Evolutionary conservation across 768 basidiomycete species (phyloP).

Genomic region (Tephrocybe sp.): DNA sequence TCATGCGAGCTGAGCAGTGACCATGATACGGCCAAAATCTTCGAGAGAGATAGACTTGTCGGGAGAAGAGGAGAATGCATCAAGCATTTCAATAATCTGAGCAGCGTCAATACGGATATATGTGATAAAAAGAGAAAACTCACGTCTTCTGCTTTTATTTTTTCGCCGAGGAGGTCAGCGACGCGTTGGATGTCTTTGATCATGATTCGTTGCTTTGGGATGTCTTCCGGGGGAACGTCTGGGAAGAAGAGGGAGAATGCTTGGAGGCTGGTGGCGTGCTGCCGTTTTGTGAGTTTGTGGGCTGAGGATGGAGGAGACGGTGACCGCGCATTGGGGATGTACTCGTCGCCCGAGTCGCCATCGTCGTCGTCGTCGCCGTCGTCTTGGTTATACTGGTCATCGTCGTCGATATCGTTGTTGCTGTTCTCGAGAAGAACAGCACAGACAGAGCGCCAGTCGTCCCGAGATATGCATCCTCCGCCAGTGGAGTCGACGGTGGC

Average conservation of each 20-base stretch:
- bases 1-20: slow-evolving; percentile 47
- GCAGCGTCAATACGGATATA: neutral
- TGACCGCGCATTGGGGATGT: too few species aligned
- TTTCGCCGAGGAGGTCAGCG: slow-evolving; percentile 65
- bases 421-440: slow-evolving; percentile 69
- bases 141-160: slow-evolving; percentile 74
- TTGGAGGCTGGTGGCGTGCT: slow-evolving; percentile 50
- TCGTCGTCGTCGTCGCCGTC: slow-evolving; percentile 24
- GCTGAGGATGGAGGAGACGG: slow-evolving; percentile 6
- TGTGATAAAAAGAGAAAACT: slow-evolving; percentile 15
- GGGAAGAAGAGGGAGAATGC: slow-evolving; percentile 79
- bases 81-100: slow-evolving; percentile 78
- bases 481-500: slow-evolving; percentile 13
- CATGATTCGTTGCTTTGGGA: slow-evolving; percentile 54
- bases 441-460: slow-evolving; percentile 82
- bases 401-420: too few species aligned
- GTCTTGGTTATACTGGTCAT: slow-evolving; percentile 26
- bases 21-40: slow-evolving; percentile 79
- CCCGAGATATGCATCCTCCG: slow-evolving; percentile 45
- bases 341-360: slow-evolving; percentile 8
- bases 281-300: slow-evolving; percentile 43
- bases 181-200: slow-evolving; percentile 65
- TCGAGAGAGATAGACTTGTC: slow-evolving; percentile 66
- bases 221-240: slow-evolving; percentile 38
- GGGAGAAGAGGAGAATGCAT: slow-evolving; percentile 64